Evolutionary conservation across 352 stramenopile species (phyloP).

Genomic region (Phytopythium vexans): DNA sequence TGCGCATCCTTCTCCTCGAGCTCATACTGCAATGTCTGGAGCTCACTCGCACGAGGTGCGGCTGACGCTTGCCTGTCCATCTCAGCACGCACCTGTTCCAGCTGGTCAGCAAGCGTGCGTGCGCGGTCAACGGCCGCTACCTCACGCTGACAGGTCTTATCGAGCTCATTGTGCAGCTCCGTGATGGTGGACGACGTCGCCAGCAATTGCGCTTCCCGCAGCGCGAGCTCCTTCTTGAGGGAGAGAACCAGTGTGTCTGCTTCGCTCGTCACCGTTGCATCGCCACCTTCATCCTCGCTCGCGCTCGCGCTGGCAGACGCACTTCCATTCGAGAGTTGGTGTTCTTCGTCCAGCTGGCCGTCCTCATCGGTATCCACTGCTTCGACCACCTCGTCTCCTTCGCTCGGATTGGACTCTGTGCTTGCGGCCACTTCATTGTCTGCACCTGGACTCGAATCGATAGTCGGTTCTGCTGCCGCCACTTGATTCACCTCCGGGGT

Average conservation of each 20-base stretch:
- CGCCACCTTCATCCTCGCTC: background rate
- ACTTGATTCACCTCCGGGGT: too few species aligned
- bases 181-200: constrained; percentile 56
- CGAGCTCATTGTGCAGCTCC: constrained; percentile 74
- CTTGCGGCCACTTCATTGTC: background rate
- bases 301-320: too few species aligned
- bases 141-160: constrained; percentile 67
- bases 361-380: too few species aligned
- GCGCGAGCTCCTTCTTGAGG: constrained; percentile 36
- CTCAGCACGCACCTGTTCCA: constrained; percentile 59
- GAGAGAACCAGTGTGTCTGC: constrained; percentile 10
- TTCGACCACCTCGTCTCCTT: too few species aligned
- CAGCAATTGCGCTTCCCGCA: constrained; percentile 67
- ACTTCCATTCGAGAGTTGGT: too few species aligned
- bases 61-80: constrained; percentile 34
- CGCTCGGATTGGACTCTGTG: background rate
- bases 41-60: constrained; percentile 14
- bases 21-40: constrained; percentile 58
- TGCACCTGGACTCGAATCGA: constrained; percentile 2
- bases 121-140: constrained; percentile 55
- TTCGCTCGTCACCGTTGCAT: background rate
- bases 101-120: constrained; percentile 58
- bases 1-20: constrained; percentile 74
- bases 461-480: background rate
- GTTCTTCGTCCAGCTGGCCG: background rate